These are phyloP conservation scores for Wickerhamomyces queroliae DNA, from an alignment of 805 yeast genomes.

Conservation along the genomic window DNA sequence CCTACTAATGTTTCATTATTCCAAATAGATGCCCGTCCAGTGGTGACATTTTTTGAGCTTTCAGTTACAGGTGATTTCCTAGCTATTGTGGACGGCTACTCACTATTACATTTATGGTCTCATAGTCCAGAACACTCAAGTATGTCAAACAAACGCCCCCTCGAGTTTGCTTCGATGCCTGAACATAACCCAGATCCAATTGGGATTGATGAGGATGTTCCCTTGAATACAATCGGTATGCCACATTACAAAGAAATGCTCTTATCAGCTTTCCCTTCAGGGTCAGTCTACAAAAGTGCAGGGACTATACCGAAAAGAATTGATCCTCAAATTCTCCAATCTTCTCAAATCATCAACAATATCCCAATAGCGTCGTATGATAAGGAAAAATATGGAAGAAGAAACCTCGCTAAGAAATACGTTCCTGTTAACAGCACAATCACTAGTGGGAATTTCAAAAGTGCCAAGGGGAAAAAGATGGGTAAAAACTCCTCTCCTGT, in stretches of 20 bases:
- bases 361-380: slow-evolving; percentile 48
- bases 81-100: slow-evolving; percentile 52
- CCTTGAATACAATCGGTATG: slow-evolving; percentile 73
- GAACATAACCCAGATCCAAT: slow-evolving; percentile 27
- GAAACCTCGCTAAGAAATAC: slow-evolving; percentile 44
- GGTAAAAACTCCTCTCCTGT: too few species aligned
- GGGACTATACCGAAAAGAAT: slow-evolving; percentile 56
- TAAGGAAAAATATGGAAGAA: slow-evolving; percentile 46
- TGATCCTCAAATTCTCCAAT: slow-evolving; percentile 38
- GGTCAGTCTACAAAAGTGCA: slow-evolving; percentile 50
- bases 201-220: slow-evolving; percentile 40
- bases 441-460: slow-evolving; percentile 43
- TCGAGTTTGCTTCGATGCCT: slow-evolving; percentile 51
- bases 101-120: slow-evolving; percentile 56
- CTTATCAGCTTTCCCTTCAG: slow-evolving; percentile 75
- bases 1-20: slow-evolving; percentile 62
- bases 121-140: slow-evolving; percentile 36
- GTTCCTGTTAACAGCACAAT: slow-evolving; percentile 28
- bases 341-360: slow-evolving; percentile 30
- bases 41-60: slow-evolving; percentile 25
- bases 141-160: slow-evolving; percentile 37
- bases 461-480: slow-evolving; percentile 38
- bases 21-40: slow-evolving; percentile 52
- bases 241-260: slow-evolving; percentile 79
- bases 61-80: slow-evolving; percentile 69